Evolutionary conservation across 2,329 filamentous ascomycete species (phyloP), one percentile per base, ranked within the genome.

Genomic region (Didymella exigua): DNA sequence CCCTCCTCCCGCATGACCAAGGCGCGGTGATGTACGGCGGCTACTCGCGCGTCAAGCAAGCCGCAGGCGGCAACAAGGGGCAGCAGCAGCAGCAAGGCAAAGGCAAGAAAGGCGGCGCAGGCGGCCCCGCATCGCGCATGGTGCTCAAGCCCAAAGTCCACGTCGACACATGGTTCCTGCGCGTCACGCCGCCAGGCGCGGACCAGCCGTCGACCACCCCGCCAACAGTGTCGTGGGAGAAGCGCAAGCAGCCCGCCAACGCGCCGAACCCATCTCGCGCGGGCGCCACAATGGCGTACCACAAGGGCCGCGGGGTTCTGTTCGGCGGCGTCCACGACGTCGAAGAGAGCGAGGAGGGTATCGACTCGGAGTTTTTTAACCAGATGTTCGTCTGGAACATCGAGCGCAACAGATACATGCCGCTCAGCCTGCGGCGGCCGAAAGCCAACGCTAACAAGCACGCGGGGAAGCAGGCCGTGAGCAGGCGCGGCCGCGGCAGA

Each of bases 331-430:
- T 99, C 4, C 91, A 97, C 67, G 93, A 96, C 65, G 89, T 96
- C 0, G 91, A 96, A 74, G 85, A 93, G 71, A 93, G 86, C 61
- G 93, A 96, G 72, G 95, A 99, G 74, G 92, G 90, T 3, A 96
- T 99, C 63, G 93, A 99, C 49, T 96, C 91, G 70, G 93, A 97
- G 73, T 99, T 99, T 77, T 99, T 98, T 79, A 93, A 97, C 67
- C 85, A 88, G 51, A 77, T 98, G 21, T 96, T 90, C 68, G 90
- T 93, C 5, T 98, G 93, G 91, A 97, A 96, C 70, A 87, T 96
- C 59, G 95, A 98, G 68, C 86, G 93, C 55, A 99, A 99, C 72
- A 84, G 95, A 8, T 98, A 96, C 78, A 97, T 98, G 79, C 90
- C 89, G 2, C 81, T 98, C 38, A 79, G 81, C 9, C 79, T 98